Evolutionary conservation across 306 rosid genomes (phyloP), one percentile per base, ranked within the genome.

Genomic region (Dicorynia guianensis): DNA sequence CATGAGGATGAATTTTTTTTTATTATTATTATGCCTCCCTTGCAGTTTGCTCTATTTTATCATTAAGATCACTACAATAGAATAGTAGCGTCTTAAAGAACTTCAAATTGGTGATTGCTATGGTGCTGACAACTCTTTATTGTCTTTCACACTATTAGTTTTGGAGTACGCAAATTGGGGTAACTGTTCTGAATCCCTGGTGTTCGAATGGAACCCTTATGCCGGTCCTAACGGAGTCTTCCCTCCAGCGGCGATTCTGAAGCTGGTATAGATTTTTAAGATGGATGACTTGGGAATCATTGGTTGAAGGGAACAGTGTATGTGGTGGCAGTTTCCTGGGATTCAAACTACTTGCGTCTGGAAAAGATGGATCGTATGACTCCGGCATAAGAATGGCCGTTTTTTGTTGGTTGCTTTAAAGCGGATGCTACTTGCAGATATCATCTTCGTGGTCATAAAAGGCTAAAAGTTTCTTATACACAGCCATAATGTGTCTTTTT

Each of bases 91-190:
- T 11, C 13, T 72, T 39, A n/a, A 52, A 69, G 47, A 71, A n/a
- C 17, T 55, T 49, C 57, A 36, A 59, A 58, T 75, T 59, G 52
- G 76, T 55, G 30, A 25, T 56, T 12, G 9, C 9, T 6, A 6
- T 25, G 50, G 40, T 76, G 61, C 82, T 67, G 82, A 54, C 69
- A 8, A 34, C 15, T 40, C 38, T 63, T 52, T 57, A 35, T 44
- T 57, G 63, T 77, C 55, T 71, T 74, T 79, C 72, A 70, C 58
- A 74, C 48, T 83, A n/a, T 50, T 80, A 68, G 75, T 71, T 74
- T 60, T 66, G 69, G 83, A 56, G 56, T 46, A 63, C 47, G 73
- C 48, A 80, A 69, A 18, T 60, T 56, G 72, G 38, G 72, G 50
- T 14, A 54, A 67, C 54, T 42, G 49, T 65, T 50, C 42, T 71